Evolutionary conservation across 192 early-diverging fungal genomes (phyloP), one percentile per base, ranked within the genome.

Genomic region (Backusella tuberculispora): DNA sequence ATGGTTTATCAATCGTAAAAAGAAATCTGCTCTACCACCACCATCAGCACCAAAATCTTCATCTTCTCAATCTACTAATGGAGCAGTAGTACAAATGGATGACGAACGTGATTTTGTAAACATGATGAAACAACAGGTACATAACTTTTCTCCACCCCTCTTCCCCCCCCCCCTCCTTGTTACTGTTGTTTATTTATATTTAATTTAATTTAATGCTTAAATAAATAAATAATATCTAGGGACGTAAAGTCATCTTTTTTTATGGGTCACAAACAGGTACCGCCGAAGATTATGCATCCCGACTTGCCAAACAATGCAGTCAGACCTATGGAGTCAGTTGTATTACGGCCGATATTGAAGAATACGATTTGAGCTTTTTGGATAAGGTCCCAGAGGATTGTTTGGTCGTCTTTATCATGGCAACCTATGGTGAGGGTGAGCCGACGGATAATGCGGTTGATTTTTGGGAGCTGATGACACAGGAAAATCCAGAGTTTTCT

Each of bases 261-360:
- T 99, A 95, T 74, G 98, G 98, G 48, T 97, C 96, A 26, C 98
- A 99, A 86, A 99, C 98, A 14, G 98, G 98, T 63, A 99, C 96
- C 9, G 96, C 96, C 56, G 98, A 99, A 85, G 98, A 99, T 78
- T 95, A 97, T 84, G 97, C 98, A 64, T 85, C 86, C n/a, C 93
- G 96, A 41, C 76, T 97, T 67, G 92, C 89, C 77, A 96, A 96
- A 73, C 95, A 97, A 76, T 89, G 88, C 45, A 86, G 85, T 14
- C 85, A 91, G 72, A 85, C 86, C 65, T 92, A 91, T 69, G 84
- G 87, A 60, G 80, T 99, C 43, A 85, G 85, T 43, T 85, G 91
- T 34, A 86, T 96, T 79, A 88, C 92, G 24, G 86, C 89, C 63
- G 96, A 99, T 74, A 78, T 90, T 66, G 97, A 99, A 83, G 91